Evolutionary conservation across 352 stramenopile genomes (phyloP), one percentile per base, ranked within the genome.

Genomic region (Blastocystis sp.): DNA sequence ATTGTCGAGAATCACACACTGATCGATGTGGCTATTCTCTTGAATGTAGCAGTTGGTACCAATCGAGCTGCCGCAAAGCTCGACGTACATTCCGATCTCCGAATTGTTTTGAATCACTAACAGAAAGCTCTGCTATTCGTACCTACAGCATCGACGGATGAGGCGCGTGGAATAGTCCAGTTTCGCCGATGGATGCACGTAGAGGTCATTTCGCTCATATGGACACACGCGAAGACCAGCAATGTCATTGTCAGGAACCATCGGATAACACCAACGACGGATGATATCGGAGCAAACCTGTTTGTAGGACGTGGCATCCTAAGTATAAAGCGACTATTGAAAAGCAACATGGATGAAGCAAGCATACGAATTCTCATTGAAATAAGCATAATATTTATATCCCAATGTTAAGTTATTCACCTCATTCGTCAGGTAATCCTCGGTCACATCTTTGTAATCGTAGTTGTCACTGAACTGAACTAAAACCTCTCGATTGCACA

Each of bases 401-500:
- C 73, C 73, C n/a, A 85, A 85, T 3, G 59, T 53, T 3, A 85
- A 26, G 56, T 85, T 85, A 43, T 85, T 68, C 73, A 85, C 73
- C 56, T 85, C 73, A 37, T 85, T 85, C 13, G 43, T 65, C 26
- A 85, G 53, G 39, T 85, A 85, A 34, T 85, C 73, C 24, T 68
- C 30, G 20, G 45, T 66, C 20, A 85, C 34, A 24, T 85, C 73
- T 43, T 85, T 64, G 53, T 85, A 85, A 30, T 85, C 73, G 41
- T 85, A 85, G 55, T 85, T 85, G 73, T 85, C 73, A 34, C 73
- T 85, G 73, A 85, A 85, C 20, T 85, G 73, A 50, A 65, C 55
- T 11, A 85, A 13, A 24, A 85, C 73, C 50, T 85, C 73, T 6
- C 43, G 50, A n/a, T 55, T 65, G 47, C 73, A 85, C 11, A 85